Evolutionary conservation across 2,329 filamentous ascomycete species (phyloP), one percentile per base, ranked within the genome.

Genomic region (Nigrospora oryzae): DNA sequence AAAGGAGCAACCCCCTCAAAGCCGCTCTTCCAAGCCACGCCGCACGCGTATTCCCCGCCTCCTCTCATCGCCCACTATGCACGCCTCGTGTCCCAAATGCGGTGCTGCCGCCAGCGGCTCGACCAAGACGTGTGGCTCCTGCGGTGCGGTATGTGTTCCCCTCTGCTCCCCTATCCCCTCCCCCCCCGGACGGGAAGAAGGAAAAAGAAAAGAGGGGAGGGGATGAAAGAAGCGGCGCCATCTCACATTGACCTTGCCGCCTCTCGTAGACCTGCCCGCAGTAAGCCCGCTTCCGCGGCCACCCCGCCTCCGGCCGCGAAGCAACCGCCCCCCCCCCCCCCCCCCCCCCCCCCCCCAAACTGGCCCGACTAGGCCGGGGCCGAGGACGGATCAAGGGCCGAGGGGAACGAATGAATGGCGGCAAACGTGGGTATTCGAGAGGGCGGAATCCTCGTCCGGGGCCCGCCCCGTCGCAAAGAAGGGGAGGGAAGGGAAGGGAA

Each of bases 81-180:
- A 70, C 58, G 60, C 58, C 46, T 52, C 59, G 54, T 81, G 77
- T 70, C 77, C 77, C 66, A 78, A 75, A 67, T 81, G 77, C 69
- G 70, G 68, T 55, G 64, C 67, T 54, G 49, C 64, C 57, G 68
- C 71, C 53, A 56, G 62, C 39, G 66, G 66, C 53, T 54, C 56
- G 36, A 54, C 55, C 65, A 81, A 81, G 74, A 70, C 67, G 49
- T 81, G 77, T 67, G 54, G 57, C 47, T 65, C 68, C 46, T 81
- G 77, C 65, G 77, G 77, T 45, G 74, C 77, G 56, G 77, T 81
- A 44, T 23, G 36, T 38, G 17, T 13, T 28, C 35, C 17, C 30
- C 11, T 33, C 36, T 30, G 39, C 42, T 33, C 17, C 31, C 36
- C 31, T 36, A 40, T 31, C 47, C 11, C 39, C 28, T 42, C 38